A percentile compares a stretch with the other conserved stretches of the same genome.
Evolutionary conservation across 495 filamentous ascomycete species (phyloP).

Genomic region (Penicillium fimorum): DNA sequence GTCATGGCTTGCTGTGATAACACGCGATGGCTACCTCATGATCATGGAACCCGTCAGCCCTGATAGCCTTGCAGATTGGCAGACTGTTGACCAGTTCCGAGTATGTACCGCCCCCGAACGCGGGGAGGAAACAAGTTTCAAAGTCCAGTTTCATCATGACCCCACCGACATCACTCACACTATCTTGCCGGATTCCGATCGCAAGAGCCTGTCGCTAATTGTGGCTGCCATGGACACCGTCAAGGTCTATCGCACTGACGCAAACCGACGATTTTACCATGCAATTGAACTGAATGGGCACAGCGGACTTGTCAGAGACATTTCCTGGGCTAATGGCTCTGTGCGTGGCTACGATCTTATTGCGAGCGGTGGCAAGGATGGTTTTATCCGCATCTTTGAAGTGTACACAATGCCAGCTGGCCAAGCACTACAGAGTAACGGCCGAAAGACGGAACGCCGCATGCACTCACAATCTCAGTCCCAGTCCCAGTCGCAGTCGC

Average conservation of each 20-base stretch:
- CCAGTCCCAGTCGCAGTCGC: slow-evolving; percentile 28
- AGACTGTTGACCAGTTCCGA: slow-evolving; percentile 66
- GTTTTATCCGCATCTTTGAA: slow-evolving; percentile 79
- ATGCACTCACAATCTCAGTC: slow-evolving; percentile 21
- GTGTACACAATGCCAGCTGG: slow-evolving; percentile 54
- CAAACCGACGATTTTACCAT: slow-evolving; percentile 67
- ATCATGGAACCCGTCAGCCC: slow-evolving; percentile 84
- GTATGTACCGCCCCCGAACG: slow-evolving; percentile 59
- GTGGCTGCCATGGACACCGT: slow-evolving; percentile 81
- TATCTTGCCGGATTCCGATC: slow-evolving; percentile 69
- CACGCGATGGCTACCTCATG: slow-evolving; percentile 72
- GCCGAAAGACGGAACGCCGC: slow-evolving; percentile 31
- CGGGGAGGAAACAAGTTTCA: slow-evolving; percentile 83
- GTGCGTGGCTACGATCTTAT: slow-evolving; percentile 84
- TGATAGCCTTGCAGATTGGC: slow-evolving; percentile 77
- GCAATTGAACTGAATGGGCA: slow-evolving; percentile 72
- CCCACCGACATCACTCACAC: slow-evolving; percentile 73
- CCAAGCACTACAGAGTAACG: slow-evolving; percentile 32
- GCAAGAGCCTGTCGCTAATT: slow-evolving; percentile 70
- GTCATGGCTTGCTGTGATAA: slow-evolving; percentile 80
- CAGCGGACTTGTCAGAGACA: slow-evolving; percentile 76
- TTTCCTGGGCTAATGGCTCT: slow-evolving; percentile 89
- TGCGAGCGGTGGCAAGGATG: slow-evolving; percentile 90
- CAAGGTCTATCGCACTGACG: slow-evolving; percentile 75
- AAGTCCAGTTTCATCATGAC: slow-evolving; percentile 81